Evolutionary conservation across 306 rosid genomes (phyloP), one percentile per base, ranked within the genome.

Genomic region (Calophaca sinica): DNA sequence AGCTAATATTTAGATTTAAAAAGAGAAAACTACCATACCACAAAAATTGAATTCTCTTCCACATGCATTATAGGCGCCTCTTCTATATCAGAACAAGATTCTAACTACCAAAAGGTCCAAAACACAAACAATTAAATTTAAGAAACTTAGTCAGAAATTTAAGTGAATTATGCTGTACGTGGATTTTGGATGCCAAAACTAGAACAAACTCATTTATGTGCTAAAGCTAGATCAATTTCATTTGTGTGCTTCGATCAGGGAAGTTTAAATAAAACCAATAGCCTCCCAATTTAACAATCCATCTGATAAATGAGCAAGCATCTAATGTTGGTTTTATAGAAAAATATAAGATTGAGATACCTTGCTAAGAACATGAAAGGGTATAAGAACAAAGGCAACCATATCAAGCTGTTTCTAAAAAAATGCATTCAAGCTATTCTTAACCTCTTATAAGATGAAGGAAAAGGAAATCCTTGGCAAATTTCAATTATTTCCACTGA

Each of bases 11-110:
- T 41, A 41, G 45, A 41, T 41, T 41, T 41, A 4, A 41, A 7
- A 6, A 7, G 45, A 7, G 9, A 41, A 41, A 41, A 41, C 2
- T 41, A 9, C 2, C 45, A 41, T 41, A 5, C 1, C 45, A 41
- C 45, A 5, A 41, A 41, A 7, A 2, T 20, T 2, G 9, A 41
- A 5, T 39, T 54, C 41, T 55, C 76, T 39, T 28, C n/a, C 45
- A 57, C 7, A 31, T 28, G 44, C 32, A 58, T 3, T 11, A 20
- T 3, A 11, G 28, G 58, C n/a, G 45, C 41, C 60, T 48, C 70
- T 48, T 68, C 58, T 20, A 59, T 45, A 46, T 57, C 36, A 46
- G 42, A 81, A 76, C 62, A 75, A 54, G 44, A 48, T 62, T 54
- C 35, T 64, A 13, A 62, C 46, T 7, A 59, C 28, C 44, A 59